These are phyloP conservation scores for Catenaria anguillulae DNA, from an alignment of 371 early-diverging fungal genomes.

Conservation along the genomic window DNA sequence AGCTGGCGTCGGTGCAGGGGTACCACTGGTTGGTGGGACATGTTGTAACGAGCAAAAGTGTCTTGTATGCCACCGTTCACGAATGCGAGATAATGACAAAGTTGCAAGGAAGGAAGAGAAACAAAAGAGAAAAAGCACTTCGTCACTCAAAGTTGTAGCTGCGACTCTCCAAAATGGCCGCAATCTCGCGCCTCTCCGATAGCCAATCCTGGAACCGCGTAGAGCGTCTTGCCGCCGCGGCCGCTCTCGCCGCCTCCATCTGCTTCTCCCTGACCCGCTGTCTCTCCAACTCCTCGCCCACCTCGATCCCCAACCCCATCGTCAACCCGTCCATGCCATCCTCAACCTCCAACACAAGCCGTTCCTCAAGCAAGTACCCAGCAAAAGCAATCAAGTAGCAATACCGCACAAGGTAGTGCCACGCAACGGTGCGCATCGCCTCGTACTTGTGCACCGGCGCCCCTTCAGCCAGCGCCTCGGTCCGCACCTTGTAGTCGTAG, in stretches of 20 bases:
- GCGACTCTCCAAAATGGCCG: conserved; percentile 21
- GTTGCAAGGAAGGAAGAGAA: too few relatives aligned
- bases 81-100: too few relatives aligned
- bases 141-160: conserved; percentile 16
- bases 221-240: conserved; percentile 38
- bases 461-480: conserved; percentile 8
- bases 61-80: too few relatives aligned
- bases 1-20: too few relatives aligned
- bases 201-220: conserved; percentile 33
- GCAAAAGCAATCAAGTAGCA: conserved; percentile 56
- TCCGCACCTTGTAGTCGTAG: conserved; percentile 43
- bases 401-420: conserved; percentile 52
- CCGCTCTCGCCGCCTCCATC: conserved; percentile 19
- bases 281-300: too few relatives aligned
- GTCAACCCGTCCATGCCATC: too few relatives aligned
- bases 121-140: too few relatives aligned
- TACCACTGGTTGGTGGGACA: too few relatives aligned
- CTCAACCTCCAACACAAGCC: too few relatives aligned
- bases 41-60: too few relatives aligned
- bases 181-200: conserved; percentile 32
- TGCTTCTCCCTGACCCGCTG: too few relatives aligned
- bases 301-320: too few relatives aligned
- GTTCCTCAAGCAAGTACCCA: conserved; percentile 53
- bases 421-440: conserved; percentile 26
- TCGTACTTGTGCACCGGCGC: conserved; percentile 21